Conservation (phyloP, 345 rosid genomes). For the Eucalyptus polyanthemos region DNA sequence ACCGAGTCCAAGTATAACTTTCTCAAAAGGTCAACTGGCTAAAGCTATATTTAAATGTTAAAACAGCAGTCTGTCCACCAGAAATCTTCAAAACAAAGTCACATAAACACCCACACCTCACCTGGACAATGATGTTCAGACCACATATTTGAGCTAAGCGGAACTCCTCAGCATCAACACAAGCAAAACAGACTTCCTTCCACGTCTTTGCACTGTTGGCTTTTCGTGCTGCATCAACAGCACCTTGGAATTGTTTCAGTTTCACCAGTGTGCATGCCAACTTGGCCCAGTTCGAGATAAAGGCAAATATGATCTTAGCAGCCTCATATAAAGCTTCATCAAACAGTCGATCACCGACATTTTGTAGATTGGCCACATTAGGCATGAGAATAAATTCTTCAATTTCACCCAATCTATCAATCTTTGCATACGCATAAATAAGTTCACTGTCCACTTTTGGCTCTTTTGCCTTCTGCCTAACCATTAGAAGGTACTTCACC, state of each 20-base stretch:
- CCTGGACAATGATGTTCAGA: slow-evolving; percentile 93
- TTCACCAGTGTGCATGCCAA: slow-evolving; percentile 90
- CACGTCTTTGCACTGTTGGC: slow-evolving; percentile 99
- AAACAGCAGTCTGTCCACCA: neutral
- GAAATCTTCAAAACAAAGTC: neutral
- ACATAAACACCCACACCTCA: neutral
- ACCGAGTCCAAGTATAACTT: neutral
- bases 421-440: slow-evolving; percentile 96
- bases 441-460: slow-evolving; percentile 95
- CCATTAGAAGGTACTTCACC: slow-evolving; percentile 94
- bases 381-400: slow-evolving; percentile 99
- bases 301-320: slow-evolving; percentile 88
- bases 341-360: slow-evolving; percentile 88
- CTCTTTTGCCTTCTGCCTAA: slow-evolving; percentile 91
- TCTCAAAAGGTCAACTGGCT: neutral
- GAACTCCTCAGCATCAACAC: slow-evolving; percentile 99
- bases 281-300: slow-evolving; percentile 98
- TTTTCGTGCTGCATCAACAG: slow-evolving; percentile 98
- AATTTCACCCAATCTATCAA: slow-evolving; percentile 74
- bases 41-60: neutral
- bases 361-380: slow-evolving; percentile 92
- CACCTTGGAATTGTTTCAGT: slow-evolving; percentile 93
- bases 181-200: slow-evolving; percentile 99
- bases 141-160: slow-evolving; percentile 98
- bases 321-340: slow-evolving; percentile 88